Percentiles rank a stretch among this genome's conserved stretches.
Conservation (phyloP, 805 yeast species). For the Hanseniaspora meyeri region DNA sequence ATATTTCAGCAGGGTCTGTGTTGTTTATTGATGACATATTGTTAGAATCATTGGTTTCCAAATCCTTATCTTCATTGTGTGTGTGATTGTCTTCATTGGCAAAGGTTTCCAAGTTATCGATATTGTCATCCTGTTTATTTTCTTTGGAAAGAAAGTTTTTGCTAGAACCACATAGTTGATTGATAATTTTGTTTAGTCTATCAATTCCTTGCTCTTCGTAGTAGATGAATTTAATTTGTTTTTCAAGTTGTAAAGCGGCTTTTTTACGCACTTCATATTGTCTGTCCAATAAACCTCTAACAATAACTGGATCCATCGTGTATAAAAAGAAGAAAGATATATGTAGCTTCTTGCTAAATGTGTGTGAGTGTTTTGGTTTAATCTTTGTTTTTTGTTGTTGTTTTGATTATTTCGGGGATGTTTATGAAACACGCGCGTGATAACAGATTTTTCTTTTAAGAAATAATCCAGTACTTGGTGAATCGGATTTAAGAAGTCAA, state of each 20-base stretch:
- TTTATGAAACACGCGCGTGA: not conserved
- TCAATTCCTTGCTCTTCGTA: conserved; percentile 47
- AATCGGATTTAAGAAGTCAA: not conserved
- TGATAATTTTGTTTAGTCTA: conserved; percentile 34
- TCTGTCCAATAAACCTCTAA: conserved; percentile 58
- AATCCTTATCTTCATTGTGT: not conserved
- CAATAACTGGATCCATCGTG: conserved; percentile 44
- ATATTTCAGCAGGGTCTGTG: not conserved
- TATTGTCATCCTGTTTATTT: not conserved
- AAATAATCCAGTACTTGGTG: no score
- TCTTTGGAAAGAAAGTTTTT: not conserved
- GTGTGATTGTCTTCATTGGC: not conserved
- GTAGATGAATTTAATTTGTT: conserved; percentile 53
- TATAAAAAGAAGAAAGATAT: not conserved
- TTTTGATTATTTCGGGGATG: not conserved
- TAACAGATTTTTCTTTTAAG: no score
- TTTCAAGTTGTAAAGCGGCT: conserved; percentile 69
- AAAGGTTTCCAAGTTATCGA: not conserved
- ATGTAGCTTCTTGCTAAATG: not conserved
- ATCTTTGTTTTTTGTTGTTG: not conserved
- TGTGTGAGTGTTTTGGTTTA: not conserved
- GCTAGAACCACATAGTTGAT: not conserved
- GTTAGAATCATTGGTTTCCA: conserved; percentile 6
- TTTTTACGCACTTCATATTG: conserved; percentile 66
- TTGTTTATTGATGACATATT: not conserved